These are phyloP conservation scores for Yamadazyma spencermartinsiae DNA, from an alignment of 1,139 yeast species.

Conservation along the genomic window DNA sequence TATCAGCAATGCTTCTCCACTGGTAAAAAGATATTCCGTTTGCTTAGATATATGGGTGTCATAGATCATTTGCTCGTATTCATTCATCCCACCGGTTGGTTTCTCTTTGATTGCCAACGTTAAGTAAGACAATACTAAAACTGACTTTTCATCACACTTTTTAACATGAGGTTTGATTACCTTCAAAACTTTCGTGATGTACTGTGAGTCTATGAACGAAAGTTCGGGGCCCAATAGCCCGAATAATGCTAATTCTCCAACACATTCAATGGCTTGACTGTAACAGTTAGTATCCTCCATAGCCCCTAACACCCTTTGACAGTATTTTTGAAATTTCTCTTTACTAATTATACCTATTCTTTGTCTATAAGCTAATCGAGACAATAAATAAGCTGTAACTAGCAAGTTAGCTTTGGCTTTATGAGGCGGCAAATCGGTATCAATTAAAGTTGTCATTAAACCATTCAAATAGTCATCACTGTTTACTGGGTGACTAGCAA, in stretches of 20 bases:
- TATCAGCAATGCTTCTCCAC: slow-evolving; percentile 82
- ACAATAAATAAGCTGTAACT: slow-evolving; percentile 48
- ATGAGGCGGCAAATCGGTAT: slow-evolving; percentile 16
- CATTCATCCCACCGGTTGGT: slow-evolving; percentile 20
- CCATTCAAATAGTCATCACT: slow-evolving; percentile 11
- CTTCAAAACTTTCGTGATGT: slow-evolving; percentile 27
- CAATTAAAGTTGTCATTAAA: slow-evolving; percentile 13
- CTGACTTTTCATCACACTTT: slow-evolving; percentile 61
- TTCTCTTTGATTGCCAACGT: slow-evolving; percentile 37
- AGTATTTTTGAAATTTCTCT: slow-evolving; percentile 15
- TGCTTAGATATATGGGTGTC: slow-evolving; percentile 69
- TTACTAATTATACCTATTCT: slow-evolving; percentile 26
- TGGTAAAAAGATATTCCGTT: slow-evolving; percentile 67
- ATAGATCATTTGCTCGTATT: slow-evolving; percentile 48
- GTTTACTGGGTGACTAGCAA: slow-evolving; percentile 47
- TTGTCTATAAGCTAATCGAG: slow-evolving; percentile 49
- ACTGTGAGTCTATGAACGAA: slow-evolving; percentile 10
- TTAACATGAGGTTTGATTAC: slow-evolving; percentile 45
- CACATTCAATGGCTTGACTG: slow-evolving; percentile 41
- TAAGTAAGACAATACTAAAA: slow-evolving; percentile 55
- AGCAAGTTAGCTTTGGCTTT: slow-evolving; percentile 28
- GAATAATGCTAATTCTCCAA: slow-evolving; percentile 59
- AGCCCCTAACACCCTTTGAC: slow-evolving; percentile 18
- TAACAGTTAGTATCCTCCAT: slow-evolving; percentile 23
- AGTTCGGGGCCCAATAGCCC: slow-evolving; percentile 51